Conservation (phyloP, 164 flowering plant species). For the Platanus orientalis region DNA sequence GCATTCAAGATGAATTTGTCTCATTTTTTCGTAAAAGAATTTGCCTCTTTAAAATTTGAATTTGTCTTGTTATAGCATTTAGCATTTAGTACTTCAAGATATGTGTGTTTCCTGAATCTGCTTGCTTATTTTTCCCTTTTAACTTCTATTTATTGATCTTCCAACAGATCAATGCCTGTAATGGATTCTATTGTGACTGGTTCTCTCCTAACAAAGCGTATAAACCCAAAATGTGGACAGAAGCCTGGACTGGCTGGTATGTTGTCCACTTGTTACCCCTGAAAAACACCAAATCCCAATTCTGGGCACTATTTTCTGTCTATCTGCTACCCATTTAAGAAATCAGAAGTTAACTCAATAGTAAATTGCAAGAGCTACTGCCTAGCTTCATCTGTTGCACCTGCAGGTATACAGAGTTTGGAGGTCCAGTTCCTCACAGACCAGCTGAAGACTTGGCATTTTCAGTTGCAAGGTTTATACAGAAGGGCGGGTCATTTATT, state of each 20-base stretch:
- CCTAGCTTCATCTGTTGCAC: not conserved
- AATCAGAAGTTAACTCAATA: not conserved
- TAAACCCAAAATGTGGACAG: constrained; percentile 99
- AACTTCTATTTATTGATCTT: constrained; percentile 7
- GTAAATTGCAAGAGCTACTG: not conserved
- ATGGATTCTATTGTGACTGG: constrained; percentile 95
- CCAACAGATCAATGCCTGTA: constrained; percentile 86
- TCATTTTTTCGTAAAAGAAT: too few relatives aligned
- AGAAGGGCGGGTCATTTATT: constrained; percentile 86
- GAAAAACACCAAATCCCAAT: not conserved
- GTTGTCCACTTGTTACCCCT: constrained; percentile 4
- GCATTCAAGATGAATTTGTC: not conserved
- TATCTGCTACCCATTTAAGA: not conserved
- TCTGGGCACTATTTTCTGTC: not conserved
- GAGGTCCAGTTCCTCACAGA: constrained; percentile 84
- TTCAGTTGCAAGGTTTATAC: constrained; percentile 90
- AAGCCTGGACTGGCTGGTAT: constrained; percentile 99
- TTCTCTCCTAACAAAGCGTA: constrained; percentile 91
- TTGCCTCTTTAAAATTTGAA: not conserved
- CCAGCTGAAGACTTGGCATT: constrained; percentile 96
- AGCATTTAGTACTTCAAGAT: not conserved
- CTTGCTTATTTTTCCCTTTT: not conserved
- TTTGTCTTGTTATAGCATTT: not conserved
- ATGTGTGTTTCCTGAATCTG: not conserved
- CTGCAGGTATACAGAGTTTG: constrained; percentile 88